phyloP scores from a whole-genome alignment of 1,139 yeast genomes.

The Magnusiomyces magnusii region DNA sequence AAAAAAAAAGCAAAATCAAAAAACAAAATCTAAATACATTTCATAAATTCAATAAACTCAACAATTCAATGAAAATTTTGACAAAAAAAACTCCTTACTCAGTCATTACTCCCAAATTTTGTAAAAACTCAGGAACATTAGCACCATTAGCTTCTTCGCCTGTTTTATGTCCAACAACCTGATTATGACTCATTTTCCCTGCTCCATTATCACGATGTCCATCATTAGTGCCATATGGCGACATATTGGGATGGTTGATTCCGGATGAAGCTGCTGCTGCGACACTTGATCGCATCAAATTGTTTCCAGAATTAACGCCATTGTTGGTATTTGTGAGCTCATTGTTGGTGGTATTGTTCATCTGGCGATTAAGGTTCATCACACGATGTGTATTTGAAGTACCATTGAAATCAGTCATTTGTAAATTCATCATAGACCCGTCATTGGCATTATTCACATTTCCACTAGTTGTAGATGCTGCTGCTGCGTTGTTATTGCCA shows the following conservation, averaged over 20 bases:
- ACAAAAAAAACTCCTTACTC: neutral
- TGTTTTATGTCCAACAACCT: neutral
- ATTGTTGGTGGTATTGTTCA: neutral
- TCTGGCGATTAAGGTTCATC: neutral
- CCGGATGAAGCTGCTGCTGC: neutral
- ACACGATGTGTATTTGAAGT: neutral
- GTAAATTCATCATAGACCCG: neutral
- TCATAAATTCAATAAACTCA: too few species aligned
- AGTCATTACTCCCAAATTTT: slow-evolving; percentile 9
- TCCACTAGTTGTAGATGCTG: neutral
- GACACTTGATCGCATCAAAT: neutral
- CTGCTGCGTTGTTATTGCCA: neutral
- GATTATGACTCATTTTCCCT: neutral
- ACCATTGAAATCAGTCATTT: neutral
- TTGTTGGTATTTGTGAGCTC: neutral
- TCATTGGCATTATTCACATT: neutral
- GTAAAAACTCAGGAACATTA: slow-evolving; percentile 10
- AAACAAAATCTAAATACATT: neutral
- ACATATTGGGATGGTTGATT: neutral
- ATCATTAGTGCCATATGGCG: neutral
- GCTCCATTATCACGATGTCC: neutral
- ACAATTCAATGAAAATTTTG: too few species aligned
- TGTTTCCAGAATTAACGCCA: neutral
- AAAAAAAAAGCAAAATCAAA: neutral
- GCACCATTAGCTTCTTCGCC: neutral